Percentiles rank a stretch among this genome's conserved stretches.
Evolutionary conservation across 371 early-diverging fungal species (phyloP).

Genomic region (Smittium culicis): DNA sequence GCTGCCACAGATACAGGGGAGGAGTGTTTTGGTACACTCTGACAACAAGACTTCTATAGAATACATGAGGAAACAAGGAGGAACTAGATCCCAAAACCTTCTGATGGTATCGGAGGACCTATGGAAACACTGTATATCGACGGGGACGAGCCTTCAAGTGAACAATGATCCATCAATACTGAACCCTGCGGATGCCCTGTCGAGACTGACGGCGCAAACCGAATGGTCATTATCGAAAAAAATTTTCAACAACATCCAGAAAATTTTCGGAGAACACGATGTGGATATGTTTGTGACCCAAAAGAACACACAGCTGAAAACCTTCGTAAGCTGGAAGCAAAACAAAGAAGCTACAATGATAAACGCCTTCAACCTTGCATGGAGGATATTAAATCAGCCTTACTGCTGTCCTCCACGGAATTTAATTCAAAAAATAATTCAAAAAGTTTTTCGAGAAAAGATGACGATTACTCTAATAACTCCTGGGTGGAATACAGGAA

Average conservation of each 20-base stretch:
- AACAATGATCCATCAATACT: not conserved
- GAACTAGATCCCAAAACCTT: not conserved
- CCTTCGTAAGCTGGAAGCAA: not conserved
- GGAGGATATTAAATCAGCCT: not conserved
- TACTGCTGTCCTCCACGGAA: not conserved
- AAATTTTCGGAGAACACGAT: not conserved
- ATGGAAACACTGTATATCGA: not conserved
- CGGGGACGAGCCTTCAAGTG: not conserved
- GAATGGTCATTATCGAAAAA: not conserved
- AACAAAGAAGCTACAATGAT: not conserved
- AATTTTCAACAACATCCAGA: not conserved
- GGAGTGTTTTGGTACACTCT: not conserved
- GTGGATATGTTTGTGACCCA: not conserved
- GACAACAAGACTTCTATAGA: not conserved
- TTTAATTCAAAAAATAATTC: slow-evolving; percentile 3
- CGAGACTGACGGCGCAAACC: not conserved
- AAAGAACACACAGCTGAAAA: not conserved
- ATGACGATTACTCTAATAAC: not conserved
- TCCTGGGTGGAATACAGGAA: not conserved
- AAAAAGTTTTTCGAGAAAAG: not conserved
- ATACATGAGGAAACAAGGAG: not conserved
- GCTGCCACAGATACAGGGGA: not conserved
- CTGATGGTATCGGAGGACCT: not conserved
- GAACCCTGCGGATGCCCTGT: not conserved
- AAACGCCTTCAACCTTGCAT: not conserved